Evolutionary conservation across 2,329 filamentous ascomycete species (phyloP), one percentile per base, ranked within the genome.

Genomic region (Aplosporella prunicola): DNA sequence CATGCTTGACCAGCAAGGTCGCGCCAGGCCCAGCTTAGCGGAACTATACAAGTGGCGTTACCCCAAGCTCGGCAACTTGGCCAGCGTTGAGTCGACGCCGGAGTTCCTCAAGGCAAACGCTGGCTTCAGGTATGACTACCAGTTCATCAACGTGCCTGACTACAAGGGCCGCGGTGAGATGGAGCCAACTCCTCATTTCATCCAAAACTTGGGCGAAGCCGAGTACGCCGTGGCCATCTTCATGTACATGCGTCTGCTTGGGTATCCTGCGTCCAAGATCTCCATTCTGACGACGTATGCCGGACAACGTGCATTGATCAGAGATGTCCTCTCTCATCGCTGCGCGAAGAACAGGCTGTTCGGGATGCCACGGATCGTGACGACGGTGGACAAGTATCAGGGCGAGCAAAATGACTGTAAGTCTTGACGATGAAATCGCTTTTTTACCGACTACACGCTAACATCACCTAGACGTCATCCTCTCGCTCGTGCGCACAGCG

Each of bases 401-500:
- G 93, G 91, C 57, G 91, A 98, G 68, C 91, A 98, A 63, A 98
- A 98, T 61, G 91, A 98, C 55, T 96, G 85, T 91, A 71, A 71
- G 82, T 76, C 39, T n/a, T 15, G 15, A 3, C n/a, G n/a, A n/a
- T 8, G 17, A 18, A 34, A 6, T 20, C n/a, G 23, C 16, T 31
- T 6, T n/a, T 7, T 1, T 10, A 20, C 10, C 9, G 13, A 29
- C n/a, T 10, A 13, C 9, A 10, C 13, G 18, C 29, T 36, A 41
- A 40, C 35, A 9, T 9, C 28, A 23, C n/a, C 2, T 41, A 91
- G 85, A 95, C 53, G 78, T 98, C 48, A 93, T 98, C 50, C 75
- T 98, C 39, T 95, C 88, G 5, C 74, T 98, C 31, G 91, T 87
- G 10, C 78, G 91, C 44, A 96, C 93, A 9, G 82, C 80, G 39